Conservation (phyloP, 768 basidiomycete genomes). For the Boletus barrowsii region DNA sequence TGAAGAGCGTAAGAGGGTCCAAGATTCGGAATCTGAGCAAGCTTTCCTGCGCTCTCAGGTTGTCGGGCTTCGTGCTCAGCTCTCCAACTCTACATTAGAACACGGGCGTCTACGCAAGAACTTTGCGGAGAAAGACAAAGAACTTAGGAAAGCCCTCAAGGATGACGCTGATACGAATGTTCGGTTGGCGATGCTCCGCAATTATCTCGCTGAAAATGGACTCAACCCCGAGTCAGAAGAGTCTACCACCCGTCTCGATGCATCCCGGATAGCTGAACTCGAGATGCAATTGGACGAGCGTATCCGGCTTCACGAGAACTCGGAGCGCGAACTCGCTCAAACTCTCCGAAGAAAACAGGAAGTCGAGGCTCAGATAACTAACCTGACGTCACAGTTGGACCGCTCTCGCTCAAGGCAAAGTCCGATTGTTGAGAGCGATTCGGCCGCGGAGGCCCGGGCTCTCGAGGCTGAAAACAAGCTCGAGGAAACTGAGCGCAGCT, state of each 20-base stretch:
- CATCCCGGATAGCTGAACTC: slow-evolving; percentile 63
- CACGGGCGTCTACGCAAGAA: slow-evolving; percentile 69
- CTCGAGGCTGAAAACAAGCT: slow-evolving; percentile 74
- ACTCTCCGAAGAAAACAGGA: slow-evolving; percentile 67
- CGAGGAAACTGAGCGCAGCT: slow-evolving; percentile 72
- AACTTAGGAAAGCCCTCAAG: slow-evolving; percentile 60
- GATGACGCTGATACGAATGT: slow-evolving; percentile 67
- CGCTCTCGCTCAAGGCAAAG: slow-evolving; percentile 57
- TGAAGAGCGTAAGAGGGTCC: slow-evolving; percentile 63
- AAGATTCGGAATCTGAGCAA: slow-evolving; percentile 64
- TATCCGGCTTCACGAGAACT: slow-evolving; percentile 65
- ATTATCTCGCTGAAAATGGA: slow-evolving; percentile 86
- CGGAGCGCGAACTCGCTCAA: slow-evolving; percentile 72
- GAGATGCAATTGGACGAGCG: slow-evolving; percentile 76
- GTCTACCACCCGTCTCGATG: slow-evolving; percentile 34
- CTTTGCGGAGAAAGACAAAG: slow-evolving; percentile 59
- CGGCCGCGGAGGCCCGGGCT: slow-evolving; percentile 44
- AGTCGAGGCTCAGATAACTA: slow-evolving; percentile 64
- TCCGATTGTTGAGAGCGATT: slow-evolving; percentile 41
- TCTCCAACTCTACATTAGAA: slow-evolving; percentile 66
- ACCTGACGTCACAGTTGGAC: slow-evolving; percentile 66
- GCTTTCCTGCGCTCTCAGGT: slow-evolving; percentile 69
- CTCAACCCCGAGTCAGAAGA: slow-evolving; percentile 73
- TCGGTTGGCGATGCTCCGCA: slow-evolving; percentile 76
- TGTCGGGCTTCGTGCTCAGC: slow-evolving; percentile 67